Evolutionary conservation across 2,329 filamentous ascomycete genomes (phyloP).

Genomic region (Nothomitra cinnamomea): DNA sequence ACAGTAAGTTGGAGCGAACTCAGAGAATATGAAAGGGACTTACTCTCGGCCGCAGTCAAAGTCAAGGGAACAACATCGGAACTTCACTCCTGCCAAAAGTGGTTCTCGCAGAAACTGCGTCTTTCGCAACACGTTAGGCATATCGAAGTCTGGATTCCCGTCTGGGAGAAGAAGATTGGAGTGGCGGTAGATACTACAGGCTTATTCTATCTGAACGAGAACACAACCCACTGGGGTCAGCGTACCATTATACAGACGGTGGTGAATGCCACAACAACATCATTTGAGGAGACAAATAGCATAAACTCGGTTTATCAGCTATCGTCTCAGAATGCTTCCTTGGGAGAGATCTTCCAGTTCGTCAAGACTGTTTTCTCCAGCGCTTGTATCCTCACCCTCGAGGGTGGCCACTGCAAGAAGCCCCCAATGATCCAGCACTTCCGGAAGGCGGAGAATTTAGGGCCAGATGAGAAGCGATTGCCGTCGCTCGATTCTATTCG

Average conservation of each 20-base stretch:
- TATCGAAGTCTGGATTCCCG: slow-evolving; percentile 62
- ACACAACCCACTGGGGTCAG: slow-evolving; percentile 28
- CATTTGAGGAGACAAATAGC: too few species aligned
- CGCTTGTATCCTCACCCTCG: slow-evolving; percentile 49
- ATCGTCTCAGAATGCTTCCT: slow-evolving; percentile 47
- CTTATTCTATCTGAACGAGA: slow-evolving; percentile 12
- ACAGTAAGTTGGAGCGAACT: slow-evolving; percentile 25
- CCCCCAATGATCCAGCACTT: slow-evolving; percentile 50
- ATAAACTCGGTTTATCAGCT: slow-evolving; percentile 28
- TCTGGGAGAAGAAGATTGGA: slow-evolving; percentile 34
- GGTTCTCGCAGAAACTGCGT: slow-evolving; percentile 41
- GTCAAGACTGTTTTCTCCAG: slow-evolving; percentile 41
- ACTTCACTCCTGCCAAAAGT: slow-evolving; percentile 39
- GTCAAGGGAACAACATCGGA: slow-evolving; percentile 52
- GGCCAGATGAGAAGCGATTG: slow-evolving; percentile 18
- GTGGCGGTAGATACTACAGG: slow-evolving; percentile 32
- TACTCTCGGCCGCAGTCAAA: slow-evolving; percentile 33
- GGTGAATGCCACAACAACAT: too few species aligned
- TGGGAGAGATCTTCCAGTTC: slow-evolving; percentile 53
- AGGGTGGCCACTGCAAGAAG: slow-evolving; percentile 63
- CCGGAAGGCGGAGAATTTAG: slow-evolving; percentile 15
- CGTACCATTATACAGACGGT: slow-evolving; percentile 21
- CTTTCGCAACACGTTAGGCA: slow-evolving; percentile 50
- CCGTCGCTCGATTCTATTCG: slow-evolving; percentile 38
- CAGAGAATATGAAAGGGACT: not conserved